Evolutionary conservation across 1,284 basidiomycete genomes (phyloP).

Genomic region (Ganoderma sp.): DNA sequence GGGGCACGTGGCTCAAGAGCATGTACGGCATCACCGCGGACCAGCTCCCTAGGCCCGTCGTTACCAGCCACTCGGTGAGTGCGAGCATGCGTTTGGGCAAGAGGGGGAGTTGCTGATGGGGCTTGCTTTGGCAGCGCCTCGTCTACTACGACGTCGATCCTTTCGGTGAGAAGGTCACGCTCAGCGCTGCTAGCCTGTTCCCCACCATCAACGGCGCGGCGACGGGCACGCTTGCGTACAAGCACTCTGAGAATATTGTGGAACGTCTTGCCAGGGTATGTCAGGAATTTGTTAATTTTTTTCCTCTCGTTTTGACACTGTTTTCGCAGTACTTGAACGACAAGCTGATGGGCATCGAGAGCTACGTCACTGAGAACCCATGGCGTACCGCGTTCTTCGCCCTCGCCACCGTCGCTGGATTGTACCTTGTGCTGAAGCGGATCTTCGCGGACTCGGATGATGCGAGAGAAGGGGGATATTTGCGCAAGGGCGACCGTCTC

Average conservation of each 20-base stretch:
- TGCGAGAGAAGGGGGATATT: slow-evolving; percentile 30
- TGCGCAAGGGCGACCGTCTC: slow-evolving; percentile 29
- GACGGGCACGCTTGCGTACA: slow-evolving; percentile 58
- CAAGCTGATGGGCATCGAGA: slow-evolving; percentile 53
- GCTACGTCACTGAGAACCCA: slow-evolving; percentile 49
- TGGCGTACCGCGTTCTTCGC: slow-evolving; percentile 38
- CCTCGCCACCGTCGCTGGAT: slow-evolving; percentile 29
- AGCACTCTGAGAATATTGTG: slow-evolving; percentile 71
- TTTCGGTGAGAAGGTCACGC: slow-evolving; percentile 55
- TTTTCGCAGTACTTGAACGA: slow-evolving; percentile 54
- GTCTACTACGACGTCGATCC: slow-evolving; percentile 70
- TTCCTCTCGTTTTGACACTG: slow-evolving; percentile 3
- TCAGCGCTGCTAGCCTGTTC: slow-evolving; percentile 66
- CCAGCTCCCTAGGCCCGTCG: slow-evolving; percentile 61
- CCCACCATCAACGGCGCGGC: slow-evolving; percentile 74
- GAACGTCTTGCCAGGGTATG: slow-evolving; percentile 73
- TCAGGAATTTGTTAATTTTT: slow-evolving; percentile 24
- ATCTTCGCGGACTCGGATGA: slow-evolving; percentile 29
- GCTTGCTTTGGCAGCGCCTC: slow-evolving; percentile 54
- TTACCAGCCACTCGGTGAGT: slow-evolving; percentile 86
- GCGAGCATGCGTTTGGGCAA: too few species aligned
- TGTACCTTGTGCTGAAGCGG: slow-evolving; percentile 21
- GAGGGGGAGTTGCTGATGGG: not conserved
- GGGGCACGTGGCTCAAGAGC: slow-evolving; percentile 86
- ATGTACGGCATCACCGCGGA: slow-evolving; percentile 72